Base-by-base conservation (phyloP, 495 filamentous ascomycete genomes). In the Daldinia grandis region DNA sequence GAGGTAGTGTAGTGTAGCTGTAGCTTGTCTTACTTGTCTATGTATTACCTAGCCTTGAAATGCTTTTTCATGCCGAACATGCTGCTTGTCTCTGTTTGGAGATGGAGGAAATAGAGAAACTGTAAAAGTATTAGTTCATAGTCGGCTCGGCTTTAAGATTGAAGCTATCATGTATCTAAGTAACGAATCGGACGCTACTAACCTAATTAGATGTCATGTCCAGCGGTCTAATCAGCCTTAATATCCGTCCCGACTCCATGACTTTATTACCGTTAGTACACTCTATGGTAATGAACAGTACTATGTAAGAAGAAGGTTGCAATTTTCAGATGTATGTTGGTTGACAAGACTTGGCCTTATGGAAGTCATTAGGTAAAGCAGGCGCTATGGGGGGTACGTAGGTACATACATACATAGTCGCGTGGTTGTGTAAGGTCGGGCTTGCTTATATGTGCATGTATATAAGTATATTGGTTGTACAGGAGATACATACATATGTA, bases 221-320 rank as follows among this genome's bases (percentile, higher is more conserved):
- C 8, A 21, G 17, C 21, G 19, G 19, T 21, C 21, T 4, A 47
- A 24, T 9, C 42, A 47, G 19, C 19, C 42, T 24, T 47, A 24
- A 47, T 47, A 24, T 24, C 42, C 42, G 42, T 47, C 42, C 42
- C 42, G 42, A 47, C 42, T 47, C 42, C 42, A 24, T 47, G 19
- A 24, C 42, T 47, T 24, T 3, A 47, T 47, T 7, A 5, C 9
- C 4, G 21, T 47, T 47, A 47, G 19, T 47, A 47, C 9, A 47
- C 8, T 47, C 24, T 47, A 47, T 21, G 17, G 14, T 40, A n/a
- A n/a, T 40, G 15, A n/a, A 40, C 37, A 28, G 19, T 24, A n/a
- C n/a, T n/a, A n/a, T n/a, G n/a, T n/a, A 53, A 53, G 9, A 30
- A 53, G 49, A 53, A 53, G 49, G 49, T 53, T n/a, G 49, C 49